Percentiles rank a stretch among this genome's conserved stretches.
phyloP scores from a whole-genome alignment of 306 rosid species.

The Lathyrus aphaca region DNA sequence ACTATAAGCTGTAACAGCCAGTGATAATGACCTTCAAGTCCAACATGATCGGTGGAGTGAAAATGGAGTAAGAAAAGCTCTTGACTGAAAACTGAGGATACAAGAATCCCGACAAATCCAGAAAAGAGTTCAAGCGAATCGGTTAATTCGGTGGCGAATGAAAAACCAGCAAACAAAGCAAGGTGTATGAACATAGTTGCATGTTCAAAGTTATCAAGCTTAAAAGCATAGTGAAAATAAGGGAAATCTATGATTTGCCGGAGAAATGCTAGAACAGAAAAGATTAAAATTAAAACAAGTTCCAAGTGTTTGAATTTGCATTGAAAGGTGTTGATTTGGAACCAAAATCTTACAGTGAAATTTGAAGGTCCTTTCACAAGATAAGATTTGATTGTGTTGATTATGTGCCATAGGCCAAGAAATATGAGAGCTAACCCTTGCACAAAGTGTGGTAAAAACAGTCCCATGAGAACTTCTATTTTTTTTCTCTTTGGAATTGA shows the following conservation, averaged over 20 bases:
- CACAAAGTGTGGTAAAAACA: conserved; percentile 63
- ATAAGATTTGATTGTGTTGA: conserved; percentile 73
- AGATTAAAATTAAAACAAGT: conserved; percentile 65
- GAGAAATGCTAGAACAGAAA: conserved; percentile 65
- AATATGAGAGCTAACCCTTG: conserved; percentile 72
- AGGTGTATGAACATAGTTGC: conserved; percentile 95
- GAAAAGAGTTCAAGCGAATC: conserved; percentile 60
- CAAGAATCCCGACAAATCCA: conserved; percentile 67
- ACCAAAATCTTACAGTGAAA: conserved; percentile 70
- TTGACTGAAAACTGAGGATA: conserved; percentile 76
- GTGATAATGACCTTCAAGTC: conserved; percentile 94
- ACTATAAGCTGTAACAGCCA: conserved; percentile 83
- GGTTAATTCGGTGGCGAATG: conserved; percentile 63
- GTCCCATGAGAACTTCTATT: conserved; percentile 54
- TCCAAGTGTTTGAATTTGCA: conserved; percentile 72
- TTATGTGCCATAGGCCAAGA: conserved; percentile 83
- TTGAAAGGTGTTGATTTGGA: conserved; percentile 50
- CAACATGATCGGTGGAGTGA: conserved; percentile 91
- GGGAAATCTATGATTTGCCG: conserved; percentile 73
- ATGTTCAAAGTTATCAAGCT: conserved; percentile 78
- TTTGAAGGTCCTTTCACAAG: conserved; percentile 65
- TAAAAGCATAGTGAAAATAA: conserved; percentile 55
- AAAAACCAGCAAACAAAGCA: conserved; percentile 72
- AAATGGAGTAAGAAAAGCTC: conserved; percentile 86
- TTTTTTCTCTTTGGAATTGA: conserved; percentile 39